Conservation (phyloP, 352 stramenopile species). For the Pythium rhizo-oryzae region DNA sequence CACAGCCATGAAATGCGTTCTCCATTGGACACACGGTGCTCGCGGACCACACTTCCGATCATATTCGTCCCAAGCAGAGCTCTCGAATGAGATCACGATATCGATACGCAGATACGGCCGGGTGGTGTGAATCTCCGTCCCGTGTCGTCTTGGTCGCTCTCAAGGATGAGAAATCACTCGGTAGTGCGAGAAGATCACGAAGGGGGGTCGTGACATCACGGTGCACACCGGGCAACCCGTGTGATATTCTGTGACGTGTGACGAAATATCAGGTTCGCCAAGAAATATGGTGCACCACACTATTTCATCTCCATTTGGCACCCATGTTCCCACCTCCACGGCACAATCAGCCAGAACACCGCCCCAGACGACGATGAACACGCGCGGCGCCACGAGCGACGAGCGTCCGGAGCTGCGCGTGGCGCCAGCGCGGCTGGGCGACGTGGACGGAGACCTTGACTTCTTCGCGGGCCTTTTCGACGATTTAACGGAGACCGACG, state of each 20-base stretch:
- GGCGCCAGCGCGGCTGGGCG: background rate
- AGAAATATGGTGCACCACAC: background rate
- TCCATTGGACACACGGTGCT: no score
- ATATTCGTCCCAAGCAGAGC: no score
- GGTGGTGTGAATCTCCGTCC: no score
- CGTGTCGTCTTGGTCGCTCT: no score
- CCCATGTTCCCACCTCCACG: background rate
- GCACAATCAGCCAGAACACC: background rate
- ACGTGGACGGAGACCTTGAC: slow-evolving; percentile 1
- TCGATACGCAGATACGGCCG: no score
- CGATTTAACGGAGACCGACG: background rate
- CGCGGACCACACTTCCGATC: no score
- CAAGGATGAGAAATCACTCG: no score
- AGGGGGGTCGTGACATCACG: no score
- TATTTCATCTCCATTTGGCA: background rate
- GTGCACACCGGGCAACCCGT: no score
- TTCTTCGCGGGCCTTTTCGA: slow-evolving; percentile 11
- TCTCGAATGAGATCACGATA: no score
- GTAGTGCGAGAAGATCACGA: no score
- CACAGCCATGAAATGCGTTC: no score
- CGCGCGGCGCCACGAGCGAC: background rate
- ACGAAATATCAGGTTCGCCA: background rate
- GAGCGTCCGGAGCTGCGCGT: background rate
- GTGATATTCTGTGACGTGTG: background rate
- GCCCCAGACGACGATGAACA: background rate